phyloP scores from a whole-genome alignment of 768 basidiomycete genomes.

The Podaxis sp. region DNA sequence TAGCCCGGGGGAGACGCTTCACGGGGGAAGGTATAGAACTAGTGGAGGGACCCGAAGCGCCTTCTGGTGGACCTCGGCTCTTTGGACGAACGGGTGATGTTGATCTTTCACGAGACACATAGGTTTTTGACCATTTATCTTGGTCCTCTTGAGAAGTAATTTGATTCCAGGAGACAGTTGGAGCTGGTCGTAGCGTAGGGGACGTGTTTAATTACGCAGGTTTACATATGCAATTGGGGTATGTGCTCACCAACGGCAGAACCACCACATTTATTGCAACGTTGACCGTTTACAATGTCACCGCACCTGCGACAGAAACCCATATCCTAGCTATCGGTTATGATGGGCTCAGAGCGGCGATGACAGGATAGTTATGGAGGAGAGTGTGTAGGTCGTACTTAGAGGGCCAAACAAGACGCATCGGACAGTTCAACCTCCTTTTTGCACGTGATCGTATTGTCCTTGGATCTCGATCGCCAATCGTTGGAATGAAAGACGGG shows the following conservation, averaged over 20 bases:
- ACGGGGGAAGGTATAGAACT: conserved; percentile 27
- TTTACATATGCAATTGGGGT: background rate
- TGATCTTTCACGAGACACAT: conserved; percentile 54
- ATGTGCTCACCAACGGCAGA: conserved; percentile 68
- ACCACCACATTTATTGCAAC: conserved; percentile 77
- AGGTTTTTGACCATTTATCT: conserved; percentile 83
- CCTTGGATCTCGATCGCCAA: background rate
- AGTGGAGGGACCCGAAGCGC: conserved; percentile 13
- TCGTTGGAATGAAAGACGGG: conserved; percentile 1
- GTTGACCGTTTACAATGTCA: conserved; percentile 69
- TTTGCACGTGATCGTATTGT: conserved; percentile 1
- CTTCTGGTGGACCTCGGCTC: conserved; percentile 22
- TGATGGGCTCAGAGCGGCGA: background rate
- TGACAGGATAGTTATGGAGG: background rate
- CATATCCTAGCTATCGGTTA: conserved; percentile 39
- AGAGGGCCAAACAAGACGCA: conserved; percentile 2
- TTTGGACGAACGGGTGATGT: conserved; percentile 38
- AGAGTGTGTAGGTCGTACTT: background rate
- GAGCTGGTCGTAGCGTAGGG: conserved; percentile 41
- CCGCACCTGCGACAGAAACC: conserved; percentile 87
- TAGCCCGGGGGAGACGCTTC: conserved; percentile 53
- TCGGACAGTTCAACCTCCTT: conserved; percentile 15
- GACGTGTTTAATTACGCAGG: background rate
- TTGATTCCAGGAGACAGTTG: conserved; percentile 67
- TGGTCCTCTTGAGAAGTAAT: conserved; percentile 39